phyloP scores from a whole-genome alignment of 768 basidiomycete genomes.

The Melanogaster broomeanus region DNA sequence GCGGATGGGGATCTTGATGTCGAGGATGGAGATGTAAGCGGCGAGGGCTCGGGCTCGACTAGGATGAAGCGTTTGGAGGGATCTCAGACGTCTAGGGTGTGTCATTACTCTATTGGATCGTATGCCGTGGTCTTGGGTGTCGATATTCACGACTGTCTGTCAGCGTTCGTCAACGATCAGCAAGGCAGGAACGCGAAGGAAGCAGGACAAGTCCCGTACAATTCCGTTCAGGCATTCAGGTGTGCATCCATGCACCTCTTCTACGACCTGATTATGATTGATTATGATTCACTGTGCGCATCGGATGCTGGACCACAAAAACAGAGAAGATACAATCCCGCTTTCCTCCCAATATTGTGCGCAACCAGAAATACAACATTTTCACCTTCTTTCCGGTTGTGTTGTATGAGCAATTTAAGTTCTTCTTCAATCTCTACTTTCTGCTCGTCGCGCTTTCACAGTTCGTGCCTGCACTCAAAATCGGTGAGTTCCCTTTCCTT shows the following conservation, averaged over 20 bases:
- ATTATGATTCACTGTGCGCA: too few species aligned
- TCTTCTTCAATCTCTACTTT: conserved; percentile 99
- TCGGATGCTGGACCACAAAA: too few species aligned
- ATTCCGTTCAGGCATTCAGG: conserved; percentile 78
- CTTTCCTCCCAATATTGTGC: conserved; percentile 87
- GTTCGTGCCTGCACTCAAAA: conserved; percentile 94
- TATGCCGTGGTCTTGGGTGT: background rate
- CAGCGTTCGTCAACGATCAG: conserved; percentile 25
- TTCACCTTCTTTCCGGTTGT: conserved; percentile 97
- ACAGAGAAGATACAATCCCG: conserved; percentile 70
- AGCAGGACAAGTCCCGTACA: conserved; percentile 73
- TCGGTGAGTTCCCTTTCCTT: conserved; percentile 55
- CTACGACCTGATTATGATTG: background rate
- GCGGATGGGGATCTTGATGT: conserved; percentile 38
- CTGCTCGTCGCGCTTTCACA: conserved; percentile 95
- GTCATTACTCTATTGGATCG: background rate
- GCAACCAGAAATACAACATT: conserved; percentile 97
- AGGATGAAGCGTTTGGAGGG: conserved; percentile 26
- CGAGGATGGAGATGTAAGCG: conserved; percentile 39
- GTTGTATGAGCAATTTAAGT: conserved; percentile 99
- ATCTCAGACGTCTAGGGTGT: conserved; percentile 19
- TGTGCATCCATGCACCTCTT: conserved; percentile 24
- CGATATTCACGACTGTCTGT: background rate
- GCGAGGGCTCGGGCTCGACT: conserved; percentile 28
- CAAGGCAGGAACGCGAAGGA: conserved; percentile 11